Evolutionary conservation across 208 protist species (phyloP), one percentile per base, ranked within the genome.

Genomic region (Leishmania tropica): DNA sequence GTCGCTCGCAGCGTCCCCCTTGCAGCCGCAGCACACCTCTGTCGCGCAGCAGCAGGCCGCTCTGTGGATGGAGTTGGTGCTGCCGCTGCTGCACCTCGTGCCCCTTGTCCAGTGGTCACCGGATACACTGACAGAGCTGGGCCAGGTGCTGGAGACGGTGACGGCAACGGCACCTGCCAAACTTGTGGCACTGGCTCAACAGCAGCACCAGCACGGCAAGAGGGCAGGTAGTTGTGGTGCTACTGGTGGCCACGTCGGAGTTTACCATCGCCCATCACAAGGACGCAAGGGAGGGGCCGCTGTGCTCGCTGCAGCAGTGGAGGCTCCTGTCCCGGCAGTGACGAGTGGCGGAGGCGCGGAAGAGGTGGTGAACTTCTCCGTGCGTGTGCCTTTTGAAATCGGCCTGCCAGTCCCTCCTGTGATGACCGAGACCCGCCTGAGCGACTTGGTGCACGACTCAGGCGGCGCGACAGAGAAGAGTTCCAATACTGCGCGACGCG

Each of bases 21-120:
- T 72, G n/a, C 62, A 48, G 58, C 28, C 56, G n/a, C 72, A 54
- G 48, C 78, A 56, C 42, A 64, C 60, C 28, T 47, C 42, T 74
- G 24, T 79, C 31, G 51, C 64, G 62, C 56, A 67, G 35, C 60
- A 79, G 54, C 83, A 83, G 35, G 65, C 81, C n/a, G 58, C 65
- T 37, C 65, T 84, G 37, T 78, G 81, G 74, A 47, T 65, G 58
- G 70, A 83, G 76, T 65, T 85, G 35, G 75, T 84, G 58, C 67
- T 92, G 56, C 84, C 89, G 53, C 48, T 90, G 67, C 84, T 92
- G 51, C 86, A 92, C 75, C 54, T 81, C 73, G 78, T 92, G 40
- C 80, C 85, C 48, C 78, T 84, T 53, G 81, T 87, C 45, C 67
- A 58, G 31, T 92, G 89, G 89, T 75, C 78, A n/a, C 62, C 73